phyloP scores from a whole-genome alignment of 106 monocot species.

The Posidonia australis region DNA sequence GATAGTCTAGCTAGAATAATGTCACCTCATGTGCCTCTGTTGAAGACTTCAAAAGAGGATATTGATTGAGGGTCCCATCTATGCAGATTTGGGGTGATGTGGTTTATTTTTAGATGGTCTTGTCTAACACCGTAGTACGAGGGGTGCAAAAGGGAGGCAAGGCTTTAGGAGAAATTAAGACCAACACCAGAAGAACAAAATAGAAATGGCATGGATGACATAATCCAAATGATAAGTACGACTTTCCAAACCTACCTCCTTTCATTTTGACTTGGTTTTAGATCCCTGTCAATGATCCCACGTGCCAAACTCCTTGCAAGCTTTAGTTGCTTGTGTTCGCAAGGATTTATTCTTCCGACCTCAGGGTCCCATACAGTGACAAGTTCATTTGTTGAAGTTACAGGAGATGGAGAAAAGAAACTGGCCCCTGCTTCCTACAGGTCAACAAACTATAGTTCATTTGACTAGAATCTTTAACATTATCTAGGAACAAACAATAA shows the following conservation, averaged over 20 bases:
- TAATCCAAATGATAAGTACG: neutral
- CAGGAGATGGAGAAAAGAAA: constrained; percentile 46
- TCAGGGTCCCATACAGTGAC: constrained; percentile 98
- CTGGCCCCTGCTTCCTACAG: constrained; percentile 73
- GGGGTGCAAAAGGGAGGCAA: too few species aligned
- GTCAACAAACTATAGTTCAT: neutral
- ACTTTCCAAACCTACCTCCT: constrained; percentile 46
- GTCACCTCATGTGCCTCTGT: too few species aligned
- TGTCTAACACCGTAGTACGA: too few species aligned
- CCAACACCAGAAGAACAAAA: too few species aligned
- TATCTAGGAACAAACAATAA: too few species aligned
- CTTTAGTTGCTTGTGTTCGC: constrained; percentile 97
- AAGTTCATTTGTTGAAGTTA: constrained; percentile 86
- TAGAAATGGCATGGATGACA: too few species aligned
- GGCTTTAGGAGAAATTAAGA: too few species aligned
- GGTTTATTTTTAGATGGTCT: too few species aligned
- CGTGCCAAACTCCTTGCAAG: constrained; percentile 93
- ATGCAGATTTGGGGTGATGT: too few species aligned
- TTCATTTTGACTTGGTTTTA: constrained; percentile 81
- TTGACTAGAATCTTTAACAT: neutral
- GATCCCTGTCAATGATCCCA: constrained; percentile 78
- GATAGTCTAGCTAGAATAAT: too few species aligned
- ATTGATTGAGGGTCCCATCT: too few species aligned
- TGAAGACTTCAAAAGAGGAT: too few species aligned
- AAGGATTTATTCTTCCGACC: constrained; percentile 89